These are phyloP conservation scores for Cryptococcus sp. DNA, from an alignment of 1,284 basidiomycete genomes.

Conservation along the genomic window DNA sequence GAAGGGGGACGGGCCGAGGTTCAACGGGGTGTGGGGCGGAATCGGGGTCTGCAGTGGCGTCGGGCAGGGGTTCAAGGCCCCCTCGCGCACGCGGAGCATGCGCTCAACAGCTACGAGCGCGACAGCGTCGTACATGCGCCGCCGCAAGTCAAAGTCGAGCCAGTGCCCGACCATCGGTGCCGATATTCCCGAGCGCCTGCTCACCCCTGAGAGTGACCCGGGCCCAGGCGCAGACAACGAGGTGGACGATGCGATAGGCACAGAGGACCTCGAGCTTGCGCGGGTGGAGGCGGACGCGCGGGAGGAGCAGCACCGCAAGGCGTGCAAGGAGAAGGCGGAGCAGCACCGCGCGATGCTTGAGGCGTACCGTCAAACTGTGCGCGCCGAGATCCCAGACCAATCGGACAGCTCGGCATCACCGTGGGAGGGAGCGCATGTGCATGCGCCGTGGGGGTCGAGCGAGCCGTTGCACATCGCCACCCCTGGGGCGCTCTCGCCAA, in stretches of 20 bases:
- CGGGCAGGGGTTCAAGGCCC: constrained; percentile 7
- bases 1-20: constrained; percentile 9
- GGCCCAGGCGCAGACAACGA: constrained; percentile 7
- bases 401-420: constrained; percentile 12
- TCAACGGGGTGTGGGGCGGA: constrained; percentile 36
- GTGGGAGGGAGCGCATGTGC: constrained; percentile 17
- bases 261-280: constrained; percentile 39
- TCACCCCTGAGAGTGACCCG: constrained; percentile 12
- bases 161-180: too few relatives aligned
- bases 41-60: constrained; percentile 38
- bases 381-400: constrained; percentile 4
- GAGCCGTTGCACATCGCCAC: constrained; percentile 21
- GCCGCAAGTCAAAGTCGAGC: constrained; percentile 6
- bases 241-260: constrained; percentile 36
- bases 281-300: constrained; percentile 36
- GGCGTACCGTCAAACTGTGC: constrained; percentile 31
- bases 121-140: constrained; percentile 1
- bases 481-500: constrained; percentile 29
- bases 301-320: constrained; percentile 34
- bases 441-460: constrained; percentile 9
- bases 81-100: constrained; percentile 6
- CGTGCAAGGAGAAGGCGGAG: constrained; percentile 33
- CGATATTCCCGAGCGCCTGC: constrained; percentile 1
- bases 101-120: constrained; percentile 9
- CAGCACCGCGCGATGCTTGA: constrained; percentile 30